phyloP scores from a whole-genome alignment of 768 basidiomycete species.

The Sarcodon aspratus region DNA sequence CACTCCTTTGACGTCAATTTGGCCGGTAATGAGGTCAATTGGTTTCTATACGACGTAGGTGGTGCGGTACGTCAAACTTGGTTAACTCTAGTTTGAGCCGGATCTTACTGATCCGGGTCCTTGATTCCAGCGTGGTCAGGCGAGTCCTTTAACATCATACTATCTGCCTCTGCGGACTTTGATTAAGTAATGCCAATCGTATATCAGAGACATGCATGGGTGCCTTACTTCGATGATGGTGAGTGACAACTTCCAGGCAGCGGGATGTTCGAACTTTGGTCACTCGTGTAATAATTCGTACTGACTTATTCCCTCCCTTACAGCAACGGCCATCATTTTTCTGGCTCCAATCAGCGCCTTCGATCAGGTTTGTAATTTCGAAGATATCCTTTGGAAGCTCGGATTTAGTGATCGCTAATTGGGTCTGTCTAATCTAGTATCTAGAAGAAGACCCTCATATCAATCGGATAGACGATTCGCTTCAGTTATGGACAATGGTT shows the following conservation, averaged over 20 bases:
- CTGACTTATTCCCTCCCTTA: conserved; percentile 4
- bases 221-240: conserved; percentile 82
- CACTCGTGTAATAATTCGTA: neutral
- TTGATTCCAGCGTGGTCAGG: conserved; percentile 45
- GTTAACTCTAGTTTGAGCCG: neutral
- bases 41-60: conserved; percentile 79
- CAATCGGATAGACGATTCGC: conserved; percentile 73
- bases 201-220: conserved; percentile 64
- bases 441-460: conserved; percentile 73
- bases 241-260: conserved; percentile 13
- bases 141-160: conserved; percentile 17
- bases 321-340: conserved; percentile 80
- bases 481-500: conserved; percentile 66
- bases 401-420: neutral
- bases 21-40: conserved; percentile 52
- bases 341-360: conserved; percentile 80
- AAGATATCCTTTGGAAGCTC: neutral
- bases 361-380: conserved; percentile 48
- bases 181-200: conserved; percentile 6
- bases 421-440: conserved; percentile 32
- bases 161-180: conserved; percentile 1
- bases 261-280: conserved; percentile 5
- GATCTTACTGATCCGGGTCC: neutral
- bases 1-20: conserved; percentile 61
- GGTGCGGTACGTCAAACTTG: conserved; percentile 48